Percentiles rank a stretch among this genome's conserved stretches.
phyloP scores from a whole-genome alignment of 2,329 filamentous ascomycete genomes.

The Phoma sp. region DNA sequence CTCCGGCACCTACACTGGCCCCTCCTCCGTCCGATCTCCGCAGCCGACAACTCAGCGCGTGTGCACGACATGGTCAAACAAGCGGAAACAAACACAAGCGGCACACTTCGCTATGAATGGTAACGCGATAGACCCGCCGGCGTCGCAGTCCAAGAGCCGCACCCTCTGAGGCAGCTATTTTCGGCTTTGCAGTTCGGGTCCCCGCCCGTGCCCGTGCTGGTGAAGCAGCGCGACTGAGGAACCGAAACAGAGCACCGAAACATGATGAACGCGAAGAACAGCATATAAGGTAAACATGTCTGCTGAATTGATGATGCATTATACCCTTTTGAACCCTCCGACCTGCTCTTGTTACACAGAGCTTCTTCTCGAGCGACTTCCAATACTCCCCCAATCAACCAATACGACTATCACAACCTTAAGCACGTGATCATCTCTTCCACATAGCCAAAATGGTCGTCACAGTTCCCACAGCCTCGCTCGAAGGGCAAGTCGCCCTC shows the following conservation, averaged over 20 bases:
- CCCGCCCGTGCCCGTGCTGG: conserved; percentile 28
- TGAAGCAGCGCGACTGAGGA: conserved; percentile 22
- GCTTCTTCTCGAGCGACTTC: background rate
- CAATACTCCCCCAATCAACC: background rate
- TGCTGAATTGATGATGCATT: background rate
- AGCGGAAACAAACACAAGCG: conserved; percentile 16
- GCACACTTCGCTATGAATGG: conserved; percentile 19
- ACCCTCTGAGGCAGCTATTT: conserved; percentile 25
- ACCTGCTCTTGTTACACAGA: background rate
- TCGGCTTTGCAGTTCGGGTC: conserved; percentile 33
- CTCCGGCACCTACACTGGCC: conserved; percentile 27
- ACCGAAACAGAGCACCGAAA: conserved; percentile 17
- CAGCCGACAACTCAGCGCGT: conserved; percentile 19
- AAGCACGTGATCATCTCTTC: conserved; percentile 21
- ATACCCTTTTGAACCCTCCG: conserved; percentile 13
- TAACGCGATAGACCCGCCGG: conserved; percentile 22
- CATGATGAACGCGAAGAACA: conserved; percentile 2
- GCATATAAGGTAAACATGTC: conserved; percentile 16
- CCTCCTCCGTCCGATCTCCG: conserved; percentile 41
- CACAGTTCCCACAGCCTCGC: conserved; percentile 55
- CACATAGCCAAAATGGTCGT: conserved; percentile 45
- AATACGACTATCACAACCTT: conserved; percentile 22
- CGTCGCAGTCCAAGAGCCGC: conserved; percentile 32
- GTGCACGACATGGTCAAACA: conserved; percentile 26
- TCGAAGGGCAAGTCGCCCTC: conserved; percentile 62